phyloP scores from a whole-genome alignment of 805 yeast species.

The Metschnikowia koreensis region DNA sequence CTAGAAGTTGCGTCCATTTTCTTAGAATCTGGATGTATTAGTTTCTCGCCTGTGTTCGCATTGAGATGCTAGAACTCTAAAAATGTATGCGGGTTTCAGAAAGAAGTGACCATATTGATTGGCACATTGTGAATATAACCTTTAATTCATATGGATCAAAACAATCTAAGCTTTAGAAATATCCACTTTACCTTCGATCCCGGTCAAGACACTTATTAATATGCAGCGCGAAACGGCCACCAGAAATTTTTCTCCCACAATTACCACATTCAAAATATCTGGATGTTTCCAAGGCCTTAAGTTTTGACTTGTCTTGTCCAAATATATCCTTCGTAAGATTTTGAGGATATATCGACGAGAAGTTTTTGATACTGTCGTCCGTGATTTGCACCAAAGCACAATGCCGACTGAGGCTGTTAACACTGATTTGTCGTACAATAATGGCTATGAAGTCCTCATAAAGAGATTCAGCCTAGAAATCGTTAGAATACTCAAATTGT shows the following conservation, averaged over 20 bases:
- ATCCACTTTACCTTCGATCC: slow-evolving; percentile 1
- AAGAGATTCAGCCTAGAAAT: slow-evolving; percentile 36
- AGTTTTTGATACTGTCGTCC: background rate
- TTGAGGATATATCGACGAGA: background rate
- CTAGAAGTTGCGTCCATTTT: too few relatives aligned
- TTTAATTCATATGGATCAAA: too few relatives aligned
- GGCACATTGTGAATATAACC: too few relatives aligned
- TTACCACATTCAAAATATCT: slow-evolving; percentile 74
- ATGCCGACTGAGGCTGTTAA: slow-evolving; percentile 10
- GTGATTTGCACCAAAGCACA: slow-evolving; percentile 5
- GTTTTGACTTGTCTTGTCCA: slow-evolving; percentile 48
- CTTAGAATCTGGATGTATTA: too few relatives aligned
- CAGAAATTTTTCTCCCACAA: slow-evolving; percentile 85
- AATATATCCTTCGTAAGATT: slow-evolving; percentile 38
- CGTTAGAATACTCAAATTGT: background rate
- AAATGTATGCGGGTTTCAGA: too few relatives aligned
- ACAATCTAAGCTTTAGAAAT: too few relatives aligned
- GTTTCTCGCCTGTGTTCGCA: too few relatives aligned
- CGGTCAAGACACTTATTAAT: slow-evolving; percentile 78
- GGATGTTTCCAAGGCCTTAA: slow-evolving; percentile 44
- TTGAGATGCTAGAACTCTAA: too few relatives aligned
- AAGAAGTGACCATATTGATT: too few relatives aligned
- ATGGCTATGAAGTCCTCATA: slow-evolving; percentile 33
- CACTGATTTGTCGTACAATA: slow-evolving; percentile 30
- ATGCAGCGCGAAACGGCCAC: slow-evolving; percentile 90